Evolutionary conservation across 805 yeast genomes (phyloP).

Genomic region (Wilhelminamyces savonicus): DNA sequence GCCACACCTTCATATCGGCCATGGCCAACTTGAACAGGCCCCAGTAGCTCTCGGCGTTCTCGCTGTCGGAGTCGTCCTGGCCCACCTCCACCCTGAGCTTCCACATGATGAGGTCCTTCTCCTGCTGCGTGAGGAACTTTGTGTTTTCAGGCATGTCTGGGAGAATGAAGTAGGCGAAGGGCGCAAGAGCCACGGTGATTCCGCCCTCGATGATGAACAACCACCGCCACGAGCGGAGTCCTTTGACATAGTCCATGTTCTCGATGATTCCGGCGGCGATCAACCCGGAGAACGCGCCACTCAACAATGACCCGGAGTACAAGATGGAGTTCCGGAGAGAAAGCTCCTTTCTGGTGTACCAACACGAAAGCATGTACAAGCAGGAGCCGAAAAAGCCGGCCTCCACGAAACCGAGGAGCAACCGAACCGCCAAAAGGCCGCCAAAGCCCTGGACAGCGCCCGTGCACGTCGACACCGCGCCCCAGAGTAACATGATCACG

Average conservation of each 20-base stretch:
- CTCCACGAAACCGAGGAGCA: slow-evolving; percentile 42
- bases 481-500: slow-evolving; percentile 45
- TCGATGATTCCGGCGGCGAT: slow-evolving; percentile 49
- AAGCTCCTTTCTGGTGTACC: slow-evolving; percentile 48
- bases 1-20: slow-evolving; percentile 42
- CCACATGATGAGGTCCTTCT: slow-evolving; percentile 38
- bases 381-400: slow-evolving; percentile 45
- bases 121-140: slow-evolving; percentile 38
- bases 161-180: slow-evolving; percentile 39
- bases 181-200: slow-evolving; percentile 40
- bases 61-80: slow-evolving; percentile 30
- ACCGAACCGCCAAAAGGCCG: slow-evolving; percentile 40
- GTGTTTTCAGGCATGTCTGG: slow-evolving; percentile 52
- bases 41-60: slow-evolving; percentile 27
- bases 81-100: slow-evolving; percentile 37
- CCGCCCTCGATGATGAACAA: slow-evolving; percentile 52
- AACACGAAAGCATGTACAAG: slow-evolving; percentile 44
- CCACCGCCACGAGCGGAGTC: slow-evolving; percentile 43
- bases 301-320: slow-evolving; percentile 44
- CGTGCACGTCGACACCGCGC: slow-evolving; percentile 40
- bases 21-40: slow-evolving; percentile 31
- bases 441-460: slow-evolving; percentile 41
- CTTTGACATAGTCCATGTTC: slow-evolving; percentile 18
- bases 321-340: slow-evolving; percentile 45
- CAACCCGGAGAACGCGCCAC: slow-evolving; percentile 51